phyloP scores from a whole-genome alignment of 2,329 filamentous ascomycete genomes.

The Colletotrichum sp. region DNA sequence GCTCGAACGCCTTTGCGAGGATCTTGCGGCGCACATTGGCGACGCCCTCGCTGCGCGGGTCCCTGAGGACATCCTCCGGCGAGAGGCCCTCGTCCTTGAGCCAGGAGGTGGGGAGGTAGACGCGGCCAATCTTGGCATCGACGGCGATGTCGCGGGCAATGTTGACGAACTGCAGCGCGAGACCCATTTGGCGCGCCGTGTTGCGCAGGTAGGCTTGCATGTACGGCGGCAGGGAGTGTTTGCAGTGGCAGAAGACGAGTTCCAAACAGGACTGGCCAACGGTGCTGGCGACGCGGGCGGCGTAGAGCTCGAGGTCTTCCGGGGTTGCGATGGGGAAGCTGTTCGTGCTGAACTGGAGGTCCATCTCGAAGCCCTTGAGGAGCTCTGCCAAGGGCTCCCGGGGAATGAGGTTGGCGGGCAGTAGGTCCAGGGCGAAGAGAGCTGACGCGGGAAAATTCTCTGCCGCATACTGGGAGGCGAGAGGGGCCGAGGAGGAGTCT shows the following conservation, averaged over 20 bases:
- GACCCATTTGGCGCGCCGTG: slow-evolving; percentile 70
- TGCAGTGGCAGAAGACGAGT: slow-evolving; percentile 66
- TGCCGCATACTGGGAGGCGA: slow-evolving; percentile 39
- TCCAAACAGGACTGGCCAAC: slow-evolving; percentile 73
- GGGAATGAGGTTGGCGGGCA: slow-evolving; percentile 64
- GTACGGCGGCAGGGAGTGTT: slow-evolving; percentile 30
- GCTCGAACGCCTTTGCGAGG: slow-evolving; percentile 63
- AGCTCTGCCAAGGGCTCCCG: slow-evolving; percentile 66
- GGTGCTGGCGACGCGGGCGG: slow-evolving; percentile 72
- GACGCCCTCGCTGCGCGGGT: slow-evolving; percentile 51
- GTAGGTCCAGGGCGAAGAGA: slow-evolving; percentile 60
- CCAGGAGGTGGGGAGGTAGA: slow-evolving; percentile 73
- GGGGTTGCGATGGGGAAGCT: slow-evolving; percentile 64
- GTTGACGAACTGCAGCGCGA: slow-evolving; percentile 79
- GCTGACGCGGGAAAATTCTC: slow-evolving; percentile 57
- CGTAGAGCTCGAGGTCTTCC: slow-evolving; percentile 65
- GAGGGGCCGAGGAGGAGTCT: slow-evolving; percentile 21
- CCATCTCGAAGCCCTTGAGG: slow-evolving; percentile 72
- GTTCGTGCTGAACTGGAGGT: slow-evolving; percentile 57
- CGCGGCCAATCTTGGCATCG: slow-evolving; percentile 68
- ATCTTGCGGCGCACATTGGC: slow-evolving; percentile 57
- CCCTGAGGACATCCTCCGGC: slow-evolving; percentile 57
- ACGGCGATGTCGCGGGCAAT: slow-evolving; percentile 76
- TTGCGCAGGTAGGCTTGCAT: slow-evolving; percentile 50
- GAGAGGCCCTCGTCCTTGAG: slow-evolving; percentile 61